phyloP scores from a whole-genome alignment of 768 basidiomycete genomes.

The Pulveroboletus frians region DNA sequence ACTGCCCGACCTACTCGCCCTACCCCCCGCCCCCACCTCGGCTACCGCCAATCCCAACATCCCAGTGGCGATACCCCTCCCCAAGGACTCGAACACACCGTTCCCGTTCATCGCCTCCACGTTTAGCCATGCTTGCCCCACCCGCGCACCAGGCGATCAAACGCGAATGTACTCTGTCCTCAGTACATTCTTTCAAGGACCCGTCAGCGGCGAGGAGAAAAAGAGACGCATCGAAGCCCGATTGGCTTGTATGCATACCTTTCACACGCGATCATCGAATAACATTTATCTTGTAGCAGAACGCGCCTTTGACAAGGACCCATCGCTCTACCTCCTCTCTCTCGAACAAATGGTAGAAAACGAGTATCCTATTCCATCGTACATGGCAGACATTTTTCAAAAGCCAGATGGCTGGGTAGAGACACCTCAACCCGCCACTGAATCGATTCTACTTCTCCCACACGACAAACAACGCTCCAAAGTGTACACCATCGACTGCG shows the following conservation, averaged over 20 bases:
- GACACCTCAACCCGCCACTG: slow-evolving; percentile 49
- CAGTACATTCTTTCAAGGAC: slow-evolving; percentile 75
- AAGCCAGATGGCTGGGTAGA: slow-evolving; percentile 76
- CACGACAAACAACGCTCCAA: slow-evolving; percentile 35
- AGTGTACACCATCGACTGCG: slow-evolving; percentile 90
- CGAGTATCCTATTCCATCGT: slow-evolving; percentile 86
- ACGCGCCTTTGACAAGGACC: slow-evolving; percentile 54
- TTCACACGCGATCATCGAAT: background rate
- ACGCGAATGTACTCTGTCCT: slow-evolving; percentile 83
- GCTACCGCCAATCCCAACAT: slow-evolving; percentile 55
- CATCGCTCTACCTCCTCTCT: slow-evolving; percentile 67
- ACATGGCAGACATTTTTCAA: slow-evolving; percentile 67
- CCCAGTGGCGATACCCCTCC: slow-evolving; percentile 45
- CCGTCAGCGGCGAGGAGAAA: slow-evolving; percentile 77
- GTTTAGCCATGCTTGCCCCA: slow-evolving; percentile 92
- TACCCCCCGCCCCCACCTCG: slow-evolving; percentile 68
- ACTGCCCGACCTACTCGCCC: slow-evolving; percentile 62
- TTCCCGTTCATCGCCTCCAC: slow-evolving; percentile 68
- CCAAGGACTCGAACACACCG: slow-evolving; percentile 29
- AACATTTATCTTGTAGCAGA: slow-evolving; percentile 48
- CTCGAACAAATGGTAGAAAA: slow-evolving; percentile 90
- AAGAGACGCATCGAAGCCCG: slow-evolving; percentile 52
- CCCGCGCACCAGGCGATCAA: slow-evolving; percentile 85
- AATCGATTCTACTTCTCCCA: slow-evolving; percentile 29
- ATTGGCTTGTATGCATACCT: slow-evolving; percentile 29